Base-by-base conservation (phyloP, 1,139 yeast species). In the Sugiyamaella sp. region DNA sequence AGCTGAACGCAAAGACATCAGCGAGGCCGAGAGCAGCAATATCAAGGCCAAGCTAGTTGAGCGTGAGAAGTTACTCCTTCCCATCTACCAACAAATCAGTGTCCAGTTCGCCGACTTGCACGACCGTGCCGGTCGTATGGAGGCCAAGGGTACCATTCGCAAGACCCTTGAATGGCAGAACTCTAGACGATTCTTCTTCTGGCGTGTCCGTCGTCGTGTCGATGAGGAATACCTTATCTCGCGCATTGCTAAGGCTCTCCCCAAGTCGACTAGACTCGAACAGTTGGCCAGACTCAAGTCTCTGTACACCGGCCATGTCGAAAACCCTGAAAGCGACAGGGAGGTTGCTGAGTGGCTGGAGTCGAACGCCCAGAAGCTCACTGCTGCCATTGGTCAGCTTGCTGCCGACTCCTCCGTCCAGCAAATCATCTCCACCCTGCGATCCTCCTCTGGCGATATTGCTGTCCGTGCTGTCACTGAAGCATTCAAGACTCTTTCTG, bases 71-170 rank as follows among this genome's bases (percentile, higher is more conserved):
- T 77, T 75, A 38, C 77, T 93, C 68, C 73, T 89, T 65, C 98
- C 99, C 63, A 82, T 91, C 57, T 95, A 93, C 72, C 85, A 86
- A 57, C 99, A 93, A 76, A 80, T 93, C 56, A 86, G 96, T 44
- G 89, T 93, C 55, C 98, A 93, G 75, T 93, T 90, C 74, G 99
- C 98, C 52, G 99, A 93, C 71, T 80, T 93, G 71, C 99, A 93
- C 70, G 99, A 93, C 72, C 85, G 97, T 75, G 86, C 97, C 12
- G 96, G 95, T 42, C 90, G 99, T 75, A 93, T 93, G 98, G 74
- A 86, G 74, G 95, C 96, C 57, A 95, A 93, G 80, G 96, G 95
- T 57, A 88, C 86, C 53, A 89, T 93, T 65, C 80, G 86, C 64
- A 85, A 86, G 71, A 95, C 90, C 65, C 74, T 93, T 55, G 84